Conservation (phyloP, 225 moss, liverwort and hornwort genomes). For the Bryoerythrophyllum caledonicum region DNA sequence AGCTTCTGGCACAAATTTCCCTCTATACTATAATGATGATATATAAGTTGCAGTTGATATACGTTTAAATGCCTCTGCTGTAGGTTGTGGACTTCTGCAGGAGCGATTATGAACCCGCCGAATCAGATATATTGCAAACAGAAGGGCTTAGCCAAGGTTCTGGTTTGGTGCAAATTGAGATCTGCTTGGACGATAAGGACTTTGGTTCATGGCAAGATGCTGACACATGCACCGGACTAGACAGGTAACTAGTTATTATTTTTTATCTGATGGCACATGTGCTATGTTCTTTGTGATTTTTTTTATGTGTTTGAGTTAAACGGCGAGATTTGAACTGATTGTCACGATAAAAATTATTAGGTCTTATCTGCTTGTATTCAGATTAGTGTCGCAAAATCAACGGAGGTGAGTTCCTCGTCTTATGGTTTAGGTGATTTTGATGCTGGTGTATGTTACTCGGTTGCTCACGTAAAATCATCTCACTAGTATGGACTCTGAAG, state of each 20-base stretch:
- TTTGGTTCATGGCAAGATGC: conserved; percentile 70
- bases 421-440: not conserved
- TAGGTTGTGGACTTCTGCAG: conserved; percentile 77
- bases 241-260: conserved; percentile 47
- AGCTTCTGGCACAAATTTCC: not conserved
- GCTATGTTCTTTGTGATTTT: not conserved
- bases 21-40: not conserved
- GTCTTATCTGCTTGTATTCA: conserved; percentile 7
- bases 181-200: conserved; percentile 80
- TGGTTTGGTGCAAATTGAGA: conserved; percentile 92
- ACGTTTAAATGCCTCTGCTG: not conserved
- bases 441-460: conserved; percentile 15
- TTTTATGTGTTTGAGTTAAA: not conserved
- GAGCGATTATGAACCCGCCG: conserved; percentile 66
- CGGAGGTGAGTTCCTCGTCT: conserved; percentile 4
- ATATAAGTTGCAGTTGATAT: conserved; percentile 10
- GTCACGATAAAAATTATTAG: not conserved
- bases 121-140: conserved; percentile 72
- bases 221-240: conserved; percentile 51
- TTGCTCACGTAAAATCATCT: conserved; percentile 2
- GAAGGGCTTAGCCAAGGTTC: conserved; percentile 98
- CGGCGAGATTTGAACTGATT: not conserved
- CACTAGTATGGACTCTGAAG: not conserved
- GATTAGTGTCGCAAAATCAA: not conserved
- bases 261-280: conserved; percentile 6